Conservation (phyloP, 2,329 filamentous ascomycete genomes). For the Pseudogymnoascus sp. region DNA sequence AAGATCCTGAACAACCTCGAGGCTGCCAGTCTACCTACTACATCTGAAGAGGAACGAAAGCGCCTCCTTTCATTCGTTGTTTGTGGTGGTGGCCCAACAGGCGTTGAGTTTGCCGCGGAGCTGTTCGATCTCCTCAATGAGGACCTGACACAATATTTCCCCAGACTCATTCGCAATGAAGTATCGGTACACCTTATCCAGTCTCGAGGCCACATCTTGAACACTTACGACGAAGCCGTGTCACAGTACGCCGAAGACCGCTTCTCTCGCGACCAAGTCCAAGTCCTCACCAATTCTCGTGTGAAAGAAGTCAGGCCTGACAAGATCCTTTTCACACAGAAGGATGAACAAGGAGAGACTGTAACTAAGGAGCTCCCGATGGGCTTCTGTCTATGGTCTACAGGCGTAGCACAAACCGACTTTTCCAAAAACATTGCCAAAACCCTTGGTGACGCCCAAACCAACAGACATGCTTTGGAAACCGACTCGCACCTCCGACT, state of each 20-base stretch:
- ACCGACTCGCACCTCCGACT: slow-evolving; percentile 90
- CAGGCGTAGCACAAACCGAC: slow-evolving; percentile 79
- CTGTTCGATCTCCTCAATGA: slow-evolving; percentile 95
- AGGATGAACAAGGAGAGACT: slow-evolving; percentile 60
- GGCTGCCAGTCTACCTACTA: slow-evolving; percentile 85
- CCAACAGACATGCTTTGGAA: slow-evolving; percentile 84
- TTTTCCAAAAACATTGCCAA: slow-evolving; percentile 68
- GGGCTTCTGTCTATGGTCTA: slow-evolving; percentile 97
- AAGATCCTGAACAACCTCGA: slow-evolving; percentile 85
- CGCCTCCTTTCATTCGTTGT: slow-evolving; percentile 92
- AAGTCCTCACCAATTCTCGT: slow-evolving; percentile 84
- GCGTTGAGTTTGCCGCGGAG: slow-evolving; percentile 95
- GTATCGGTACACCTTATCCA: slow-evolving; percentile 97
- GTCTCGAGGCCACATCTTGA: slow-evolving; percentile 87
- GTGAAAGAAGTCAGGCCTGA: slow-evolving; percentile 82
- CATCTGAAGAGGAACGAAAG: slow-evolving; percentile 75
- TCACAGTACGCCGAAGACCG: slow-evolving; percentile 86
- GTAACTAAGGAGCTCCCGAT: slow-evolving; percentile 90
- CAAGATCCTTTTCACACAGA: slow-evolving; percentile 83
- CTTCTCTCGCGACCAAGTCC: slow-evolving; percentile 84
- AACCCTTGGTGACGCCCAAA: slow-evolving; percentile 70
- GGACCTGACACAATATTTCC: slow-evolving; percentile 76
- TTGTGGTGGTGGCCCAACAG: slow-evolving; percentile 88
- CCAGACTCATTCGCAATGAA: slow-evolving; percentile 85
- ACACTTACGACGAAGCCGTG: slow-evolving; percentile 94